Conservation (phyloP, 768 basidiomycete species). For the Cyclocybe cylindracea region DNA sequence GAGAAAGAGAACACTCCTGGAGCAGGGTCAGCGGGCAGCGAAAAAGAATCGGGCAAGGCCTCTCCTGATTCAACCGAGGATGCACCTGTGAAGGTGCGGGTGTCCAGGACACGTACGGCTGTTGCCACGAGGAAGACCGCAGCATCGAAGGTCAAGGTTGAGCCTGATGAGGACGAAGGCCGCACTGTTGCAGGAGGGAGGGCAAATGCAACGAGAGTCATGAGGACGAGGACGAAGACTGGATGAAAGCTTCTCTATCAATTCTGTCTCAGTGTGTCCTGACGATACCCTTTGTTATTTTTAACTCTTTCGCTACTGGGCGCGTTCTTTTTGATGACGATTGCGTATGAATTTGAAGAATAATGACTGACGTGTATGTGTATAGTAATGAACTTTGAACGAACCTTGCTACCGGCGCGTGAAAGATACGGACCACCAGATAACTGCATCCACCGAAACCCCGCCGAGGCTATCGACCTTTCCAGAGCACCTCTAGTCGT, state of each 20-base stretch:
- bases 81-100: constrained; percentile 28
- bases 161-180: constrained; percentile 23
- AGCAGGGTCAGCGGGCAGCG: not conserved
- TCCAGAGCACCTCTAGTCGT: too few species aligned
- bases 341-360: too few species aligned
- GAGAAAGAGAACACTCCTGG: constrained; percentile 36
- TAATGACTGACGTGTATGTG: too few species aligned
- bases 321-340: too few species aligned
- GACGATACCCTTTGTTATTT: too few species aligned
- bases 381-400: too few species aligned
- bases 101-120: constrained; percentile 29
- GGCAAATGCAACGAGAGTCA: constrained; percentile 29
- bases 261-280: too few species aligned
- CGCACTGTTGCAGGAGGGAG: constrained; percentile 19
- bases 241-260: constrained; percentile 12
- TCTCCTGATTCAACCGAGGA: constrained; percentile 21
- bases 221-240: constrained; percentile 36
- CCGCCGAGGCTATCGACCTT: too few species aligned
- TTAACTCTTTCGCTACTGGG: too few species aligned
- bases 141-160: not conserved
- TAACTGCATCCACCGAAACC: too few species aligned
- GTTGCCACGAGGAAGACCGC: constrained; percentile 3
- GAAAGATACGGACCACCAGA: too few species aligned
- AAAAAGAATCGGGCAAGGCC: not conserved
- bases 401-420: too few species aligned